A percentile compares a stretch with the other conserved stretches of the same genome.
These are phyloP conservation scores for Oryza nivara DNA, from an alignment of 176 grass and related monocot genomes.

Conservation along the genomic window DNA sequence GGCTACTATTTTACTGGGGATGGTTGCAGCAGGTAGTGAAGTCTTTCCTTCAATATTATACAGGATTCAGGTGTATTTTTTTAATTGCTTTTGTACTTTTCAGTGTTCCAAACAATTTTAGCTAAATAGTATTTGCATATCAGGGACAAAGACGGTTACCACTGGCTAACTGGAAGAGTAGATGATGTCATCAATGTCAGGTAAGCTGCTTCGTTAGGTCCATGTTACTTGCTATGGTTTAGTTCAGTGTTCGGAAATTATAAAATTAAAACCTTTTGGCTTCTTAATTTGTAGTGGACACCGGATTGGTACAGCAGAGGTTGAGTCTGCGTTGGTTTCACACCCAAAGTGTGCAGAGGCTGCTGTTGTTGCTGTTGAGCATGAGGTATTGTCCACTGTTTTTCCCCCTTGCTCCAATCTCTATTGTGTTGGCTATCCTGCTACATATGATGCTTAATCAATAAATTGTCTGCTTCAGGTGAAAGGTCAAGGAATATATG, in stretches of 20 bases:
- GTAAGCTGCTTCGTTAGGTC: conserved; percentile 43
- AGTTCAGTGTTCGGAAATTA: conserved; percentile 7
- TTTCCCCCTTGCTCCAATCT: not conserved
- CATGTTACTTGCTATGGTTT: not conserved
- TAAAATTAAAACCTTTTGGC: conserved; percentile 17
- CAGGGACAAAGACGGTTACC: conserved; percentile 92
- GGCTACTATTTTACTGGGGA: conserved; percentile 90
- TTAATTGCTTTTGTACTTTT: not conserved
- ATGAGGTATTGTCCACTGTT: conserved; percentile 69
- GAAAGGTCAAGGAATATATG: conserved; percentile 96
- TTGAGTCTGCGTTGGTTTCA: conserved; percentile 90
- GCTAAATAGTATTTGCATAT: conserved; percentile 35
- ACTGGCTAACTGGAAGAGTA: conserved; percentile 92
- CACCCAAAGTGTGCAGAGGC: conserved; percentile 87
- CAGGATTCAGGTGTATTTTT: conserved; percentile 1
- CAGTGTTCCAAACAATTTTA: conserved; percentile 13
- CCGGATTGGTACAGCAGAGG: conserved; percentile 93
- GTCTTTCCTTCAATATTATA: conserved; percentile 20
- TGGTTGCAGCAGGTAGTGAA: conserved; percentile 73
- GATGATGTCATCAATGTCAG: conserved; percentile 93
- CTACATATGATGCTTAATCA: conserved; percentile 24
- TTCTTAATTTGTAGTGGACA: conserved; percentile 71
- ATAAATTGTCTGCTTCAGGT: conserved; percentile 55
- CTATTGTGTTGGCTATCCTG: not conserved
- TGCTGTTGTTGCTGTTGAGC: conserved; percentile 93